A percentile compares a stretch with the other conserved stretches of the same genome.
phyloP scores from a whole-genome alignment of 371 early-diverging fungal genomes.

The Synchytrium microbalum region DNA sequence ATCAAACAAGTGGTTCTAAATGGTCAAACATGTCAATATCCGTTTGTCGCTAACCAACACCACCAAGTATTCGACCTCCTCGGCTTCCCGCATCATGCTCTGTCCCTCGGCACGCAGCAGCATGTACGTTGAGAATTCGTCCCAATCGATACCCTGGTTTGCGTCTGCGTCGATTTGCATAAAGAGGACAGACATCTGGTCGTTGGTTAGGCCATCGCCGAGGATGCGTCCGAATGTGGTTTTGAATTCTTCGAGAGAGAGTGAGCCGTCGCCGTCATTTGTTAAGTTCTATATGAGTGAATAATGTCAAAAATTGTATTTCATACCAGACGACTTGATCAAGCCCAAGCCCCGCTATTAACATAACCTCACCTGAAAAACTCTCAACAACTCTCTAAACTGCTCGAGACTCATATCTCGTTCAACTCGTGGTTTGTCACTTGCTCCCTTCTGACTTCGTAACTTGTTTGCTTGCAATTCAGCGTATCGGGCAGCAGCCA shows the following conservation, averaged over 20 bases:
- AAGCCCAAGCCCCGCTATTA: too few species aligned
- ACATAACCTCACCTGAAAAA: slow-evolving; percentile 28
- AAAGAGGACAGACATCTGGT: slow-evolving; percentile 39
- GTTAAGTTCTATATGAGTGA: slow-evolving; percentile 5
- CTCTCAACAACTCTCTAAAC: slow-evolving; percentile 35
- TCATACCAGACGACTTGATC: neutral
- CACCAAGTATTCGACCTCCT: too few species aligned
- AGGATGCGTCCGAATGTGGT: slow-evolving; percentile 34
- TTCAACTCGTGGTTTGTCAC: slow-evolving; percentile 33
- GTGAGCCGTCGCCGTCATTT: slow-evolving; percentile 19
- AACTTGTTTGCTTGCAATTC: too few species aligned
- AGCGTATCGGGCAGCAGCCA: too few species aligned
- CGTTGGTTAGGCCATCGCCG: slow-evolving; percentile 33
- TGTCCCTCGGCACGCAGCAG: slow-evolving; percentile 36
- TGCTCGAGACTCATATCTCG: slow-evolving; percentile 36
- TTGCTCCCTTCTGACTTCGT: too few species aligned
- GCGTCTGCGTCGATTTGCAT: slow-evolving; percentile 47
- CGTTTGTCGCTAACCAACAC: too few species aligned
- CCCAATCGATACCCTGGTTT: slow-evolving; percentile 42
- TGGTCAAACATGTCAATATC: neutral
- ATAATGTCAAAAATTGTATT: neutral
- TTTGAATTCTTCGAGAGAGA: slow-evolving; percentile 38
- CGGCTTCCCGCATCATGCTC: slow-evolving; percentile 11
- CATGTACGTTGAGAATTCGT: slow-evolving; percentile 45
- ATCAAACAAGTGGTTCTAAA: slow-evolving; percentile 1